These are phyloP conservation scores for Pharnaceum exiguum DNA, from an alignment of 148 eudicot genomes.

Conservation along the genomic window DNA sequence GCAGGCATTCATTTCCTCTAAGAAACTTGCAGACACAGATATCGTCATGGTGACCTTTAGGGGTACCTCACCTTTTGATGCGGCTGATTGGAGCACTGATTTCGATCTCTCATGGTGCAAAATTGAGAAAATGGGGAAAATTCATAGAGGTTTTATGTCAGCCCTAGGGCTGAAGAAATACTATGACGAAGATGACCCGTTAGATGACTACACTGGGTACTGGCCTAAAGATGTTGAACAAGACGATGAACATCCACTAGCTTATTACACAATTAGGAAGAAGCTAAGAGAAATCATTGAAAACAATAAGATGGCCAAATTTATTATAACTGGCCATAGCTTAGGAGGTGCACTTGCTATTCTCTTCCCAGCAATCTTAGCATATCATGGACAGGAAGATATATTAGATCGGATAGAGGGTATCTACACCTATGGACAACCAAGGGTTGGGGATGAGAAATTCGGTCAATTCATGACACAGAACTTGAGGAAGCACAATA, in stretches of 20 bases:
- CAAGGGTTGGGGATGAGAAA: slow-evolving; percentile 62
- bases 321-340: slow-evolving; percentile 78
- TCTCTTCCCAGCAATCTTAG: slow-evolving; percentile 54
- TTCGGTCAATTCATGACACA: slow-evolving; percentile 45
- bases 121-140: slow-evolving; percentile 40
- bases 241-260: slow-evolving; percentile 17
- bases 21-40: slow-evolving; percentile 25
- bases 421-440: slow-evolving; percentile 75
- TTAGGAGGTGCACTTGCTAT: slow-evolving; percentile 77
- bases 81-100: slow-evolving; percentile 65
- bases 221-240: slow-evolving; percentile 33
- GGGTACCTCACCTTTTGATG: slow-evolving; percentile 61
- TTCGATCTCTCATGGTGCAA: slow-evolving; percentile 60
- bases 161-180: slow-evolving; percentile 59
- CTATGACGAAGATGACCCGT: background rate
- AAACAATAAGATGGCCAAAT: slow-evolving; percentile 23
- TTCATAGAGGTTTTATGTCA: slow-evolving; percentile 64
- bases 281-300: slow-evolving; percentile 26
- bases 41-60: slow-evolving; percentile 51
- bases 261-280: slow-evolving; percentile 51
- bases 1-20: slow-evolving; percentile 50
- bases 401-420: slow-evolving; percentile 42
- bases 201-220: slow-evolving; percentile 17
- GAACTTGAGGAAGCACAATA: slow-evolving; percentile 18
- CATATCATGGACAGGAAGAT: slow-evolving; percentile 37